Evolutionary conservation across 179 eudicot genomes (phyloP).

Genomic region (Beta corolliflora): DNA sequence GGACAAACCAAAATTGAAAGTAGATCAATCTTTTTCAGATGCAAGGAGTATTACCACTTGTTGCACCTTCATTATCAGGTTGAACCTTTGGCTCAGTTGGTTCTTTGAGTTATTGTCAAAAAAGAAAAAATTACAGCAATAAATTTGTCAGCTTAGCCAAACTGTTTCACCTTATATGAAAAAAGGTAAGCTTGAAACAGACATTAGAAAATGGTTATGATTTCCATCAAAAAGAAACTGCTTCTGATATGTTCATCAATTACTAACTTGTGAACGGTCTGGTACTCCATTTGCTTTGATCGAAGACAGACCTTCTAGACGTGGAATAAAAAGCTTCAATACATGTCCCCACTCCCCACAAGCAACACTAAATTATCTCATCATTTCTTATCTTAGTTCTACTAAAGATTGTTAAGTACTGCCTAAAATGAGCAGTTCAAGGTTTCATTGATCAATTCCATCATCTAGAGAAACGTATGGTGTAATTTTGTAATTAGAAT

Average conservation of each 20-base stretch:
- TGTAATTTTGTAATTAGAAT: neutral
- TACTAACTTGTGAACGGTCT: neutral
- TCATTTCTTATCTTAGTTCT: conserved; percentile 2
- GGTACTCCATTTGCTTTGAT: neutral
- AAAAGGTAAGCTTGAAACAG: neutral
- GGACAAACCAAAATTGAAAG: too few relatives aligned
- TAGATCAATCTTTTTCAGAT: too few relatives aligned
- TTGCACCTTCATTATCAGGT: neutral
- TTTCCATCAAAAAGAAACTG: neutral
- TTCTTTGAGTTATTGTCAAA: too few relatives aligned
- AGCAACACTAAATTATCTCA: neutral
- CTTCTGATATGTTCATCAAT: too few relatives aligned
- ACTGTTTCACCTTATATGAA: too few relatives aligned
- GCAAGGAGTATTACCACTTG: neutral
- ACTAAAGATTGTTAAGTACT: neutral
- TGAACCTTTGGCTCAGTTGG: neutral
- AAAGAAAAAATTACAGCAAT: too few relatives aligned
- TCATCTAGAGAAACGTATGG: neutral
- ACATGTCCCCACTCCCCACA: neutral
- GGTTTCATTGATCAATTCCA: neutral
- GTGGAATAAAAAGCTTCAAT: neutral
- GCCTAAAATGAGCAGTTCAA: neutral
- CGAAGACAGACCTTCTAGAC: neutral
- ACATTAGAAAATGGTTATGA: neutral
- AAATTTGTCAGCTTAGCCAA: too few relatives aligned